These are phyloP conservation scores for Crassisporium funariophilum DNA, from an alignment of 768 basidiomycete species.

Conservation along the genomic window DNA sequence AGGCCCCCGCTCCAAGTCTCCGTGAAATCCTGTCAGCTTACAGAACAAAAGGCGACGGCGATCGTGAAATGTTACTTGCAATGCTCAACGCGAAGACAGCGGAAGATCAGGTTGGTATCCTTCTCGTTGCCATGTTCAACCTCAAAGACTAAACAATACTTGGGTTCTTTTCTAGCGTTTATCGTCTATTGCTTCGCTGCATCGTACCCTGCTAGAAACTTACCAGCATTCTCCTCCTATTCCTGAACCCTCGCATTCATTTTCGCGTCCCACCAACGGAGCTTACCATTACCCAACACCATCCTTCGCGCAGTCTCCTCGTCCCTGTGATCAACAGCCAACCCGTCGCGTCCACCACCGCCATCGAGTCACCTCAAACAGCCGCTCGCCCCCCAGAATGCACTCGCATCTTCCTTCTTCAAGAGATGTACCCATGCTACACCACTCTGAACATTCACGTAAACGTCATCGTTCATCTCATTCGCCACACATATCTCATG, in stretches of 20 bases:
- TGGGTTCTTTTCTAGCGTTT: constrained; percentile 51
- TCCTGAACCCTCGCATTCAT: constrained; percentile 19
- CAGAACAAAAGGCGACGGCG: constrained; percentile 83
- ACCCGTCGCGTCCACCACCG: constrained; percentile 36
- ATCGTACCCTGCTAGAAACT: constrained; percentile 70
- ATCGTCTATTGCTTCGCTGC: constrained; percentile 69
- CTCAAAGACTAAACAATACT: constrained; percentile 10
- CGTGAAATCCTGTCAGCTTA: constrained; percentile 89
- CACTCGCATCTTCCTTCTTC: constrained; percentile 33
- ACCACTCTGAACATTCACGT: constrained; percentile 47
- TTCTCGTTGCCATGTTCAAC: constrained; percentile 4
- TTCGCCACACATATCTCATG: constrained; percentile 52
- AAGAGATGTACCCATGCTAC: constrained; percentile 35
- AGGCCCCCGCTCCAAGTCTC: constrained; percentile 80
- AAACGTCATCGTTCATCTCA: constrained; percentile 68
- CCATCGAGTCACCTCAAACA: constrained; percentile 35
- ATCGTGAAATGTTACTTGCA: constrained; percentile 87
- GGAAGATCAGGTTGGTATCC: constrained; percentile 79
- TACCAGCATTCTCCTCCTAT: constrained; percentile 38
- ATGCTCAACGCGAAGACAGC: constrained; percentile 92
- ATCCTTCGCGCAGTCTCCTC: constrained; percentile 38
- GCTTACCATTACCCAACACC: constrained; percentile 44
- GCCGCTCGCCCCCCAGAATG: constrained; percentile 41
- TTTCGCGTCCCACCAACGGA: constrained; percentile 25
- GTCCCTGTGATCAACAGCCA: constrained; percentile 31